A percentile compares a stretch with the other conserved stretches of the same genome.
phyloP scores from a whole-genome alignment of 1,284 basidiomycete species.

The Stygiomarasmius scandens region DNA sequence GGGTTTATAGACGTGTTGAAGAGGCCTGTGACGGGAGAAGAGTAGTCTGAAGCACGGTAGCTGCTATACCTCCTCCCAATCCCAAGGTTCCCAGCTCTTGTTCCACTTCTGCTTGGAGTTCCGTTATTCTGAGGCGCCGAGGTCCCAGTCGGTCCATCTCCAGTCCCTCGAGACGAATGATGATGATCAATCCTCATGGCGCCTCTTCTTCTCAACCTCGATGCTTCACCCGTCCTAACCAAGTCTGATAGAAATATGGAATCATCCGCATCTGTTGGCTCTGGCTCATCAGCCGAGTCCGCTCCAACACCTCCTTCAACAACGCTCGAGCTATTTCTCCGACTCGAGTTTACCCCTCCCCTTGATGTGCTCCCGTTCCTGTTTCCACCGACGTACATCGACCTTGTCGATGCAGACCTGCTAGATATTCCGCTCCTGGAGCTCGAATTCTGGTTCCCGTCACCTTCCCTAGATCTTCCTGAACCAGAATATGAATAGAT shows the following conservation, averaged over 20 bases:
- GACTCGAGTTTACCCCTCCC: not conserved
- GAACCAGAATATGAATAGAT: not conserved
- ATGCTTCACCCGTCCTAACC: conserved; percentile 69
- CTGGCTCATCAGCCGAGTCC: not conserved
- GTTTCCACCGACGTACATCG: not conserved
- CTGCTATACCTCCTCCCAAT: not conserved
- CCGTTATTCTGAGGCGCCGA: not conserved
- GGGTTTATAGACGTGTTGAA: not conserved
- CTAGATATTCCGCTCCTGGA: not conserved
- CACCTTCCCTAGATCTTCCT: not conserved
- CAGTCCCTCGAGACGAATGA: not conserved
- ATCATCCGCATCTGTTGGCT: conserved; percentile 53
- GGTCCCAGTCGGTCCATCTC: too few relatives aligned
- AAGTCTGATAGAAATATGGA: conserved; percentile 72
- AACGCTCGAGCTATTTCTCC: not conserved
- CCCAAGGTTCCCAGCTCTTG: not conserved
- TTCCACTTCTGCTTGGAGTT: not conserved
- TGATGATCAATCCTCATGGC: conserved; percentile 65
- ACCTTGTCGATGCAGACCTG: not conserved
- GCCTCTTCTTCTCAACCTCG: conserved; percentile 68
- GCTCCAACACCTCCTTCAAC: not conserved
- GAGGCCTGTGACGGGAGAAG: not conserved
- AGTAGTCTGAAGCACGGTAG: not conserved
- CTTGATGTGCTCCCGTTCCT: not conserved
- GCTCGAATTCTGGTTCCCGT: not conserved